Evolutionary conservation across 1,284 basidiomycete genomes (phyloP).

Genomic region (Ustilago lituana): DNA sequence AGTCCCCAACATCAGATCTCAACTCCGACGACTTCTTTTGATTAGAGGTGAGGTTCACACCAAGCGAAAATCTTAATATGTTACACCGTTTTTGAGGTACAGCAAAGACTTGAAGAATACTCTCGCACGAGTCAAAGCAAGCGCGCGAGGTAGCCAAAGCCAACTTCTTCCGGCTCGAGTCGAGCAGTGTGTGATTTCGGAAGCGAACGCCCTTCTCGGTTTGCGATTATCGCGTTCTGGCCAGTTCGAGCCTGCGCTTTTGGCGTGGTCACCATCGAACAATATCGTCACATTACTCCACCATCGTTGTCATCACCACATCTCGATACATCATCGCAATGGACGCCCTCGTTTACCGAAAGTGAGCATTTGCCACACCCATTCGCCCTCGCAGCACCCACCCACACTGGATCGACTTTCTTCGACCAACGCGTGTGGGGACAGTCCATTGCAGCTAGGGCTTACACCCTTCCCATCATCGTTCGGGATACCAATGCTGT

Average conservation of each 20-base stretch:
- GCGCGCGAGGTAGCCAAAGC: too few relatives aligned
- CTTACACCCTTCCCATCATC: too few relatives aligned
- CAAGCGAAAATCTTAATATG: too few relatives aligned
- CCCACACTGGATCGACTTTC: too few relatives aligned
- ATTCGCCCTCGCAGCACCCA: background rate
- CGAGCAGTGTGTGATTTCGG: slow-evolving; percentile 11
- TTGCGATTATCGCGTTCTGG: slow-evolving; percentile 16
- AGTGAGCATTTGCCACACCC: slow-evolving; percentile 38
- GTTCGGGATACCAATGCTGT: background rate
- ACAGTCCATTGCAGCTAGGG: too few relatives aligned
- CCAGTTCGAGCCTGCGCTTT: background rate
- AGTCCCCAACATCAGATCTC: background rate
- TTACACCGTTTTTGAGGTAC: too few relatives aligned
- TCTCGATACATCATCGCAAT: slow-evolving; percentile 30
- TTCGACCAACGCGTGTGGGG: too few relatives aligned
- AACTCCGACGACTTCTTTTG: slow-evolving; percentile 19
- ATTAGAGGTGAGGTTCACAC: too few relatives aligned
- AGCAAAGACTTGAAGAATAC: too few relatives aligned
- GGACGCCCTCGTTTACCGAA: slow-evolving; percentile 58
- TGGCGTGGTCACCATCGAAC: slow-evolving; percentile 20
- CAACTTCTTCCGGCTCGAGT: slow-evolving; percentile 27
- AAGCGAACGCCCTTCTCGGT: slow-evolving; percentile 25
- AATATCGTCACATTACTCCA: background rate
- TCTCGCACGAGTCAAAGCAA: slow-evolving; percentile 20
- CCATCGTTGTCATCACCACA: slow-evolving; percentile 26